Base-by-base conservation (phyloP, 2,329 filamentous ascomycete species). In the Fusarium continuum region DNA sequence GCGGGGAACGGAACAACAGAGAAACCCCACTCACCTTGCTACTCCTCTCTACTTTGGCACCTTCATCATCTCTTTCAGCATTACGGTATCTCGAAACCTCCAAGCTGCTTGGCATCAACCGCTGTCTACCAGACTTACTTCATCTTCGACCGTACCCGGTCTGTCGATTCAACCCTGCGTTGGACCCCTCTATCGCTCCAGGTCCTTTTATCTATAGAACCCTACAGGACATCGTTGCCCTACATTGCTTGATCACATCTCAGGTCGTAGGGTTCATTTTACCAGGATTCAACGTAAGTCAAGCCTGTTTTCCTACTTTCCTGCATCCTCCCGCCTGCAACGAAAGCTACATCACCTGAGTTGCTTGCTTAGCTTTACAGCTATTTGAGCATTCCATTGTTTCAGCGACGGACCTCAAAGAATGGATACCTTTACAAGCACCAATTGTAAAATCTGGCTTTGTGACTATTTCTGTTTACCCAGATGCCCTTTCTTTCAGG, bases 231-330 rank as follows among this genome's bases (percentile, higher is more conserved):
- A 61, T 54, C 41, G 22, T 50, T 59, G 34, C 39, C 53, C 26
- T 61, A n/a, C n/a, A n/a, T n/a, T n/a, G 25, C 36, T 45, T 46
- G 59, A 47, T 50, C 62, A 60, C 17, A 66, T 64, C 44, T 51
- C 57, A 60, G 55, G 25, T 40, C 36, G 17, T 51, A 58, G 62
- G 53, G 44, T 49, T 22, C 32, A 46, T 26, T 23, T 36, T 63
- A 50, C 62, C 44, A 41, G 59, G 46, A 61, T 64, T 58, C 43
- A 58, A n/a, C 26, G 64, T 66, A 40, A 66, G 64, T 64, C 26
- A 49, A 36, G 47, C 46, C 47, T 56, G 46, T 57, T 53, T 60
- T 58, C 32, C 50, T 52, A 19, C 26, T 51, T 20, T 36, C 49
- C 34, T 53, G 34, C 31, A 44, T 16, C 38, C 22, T 62, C 36